Conservation (phyloP, 176 grass and related monocot species). For the Zoysia pacifica region DNA sequence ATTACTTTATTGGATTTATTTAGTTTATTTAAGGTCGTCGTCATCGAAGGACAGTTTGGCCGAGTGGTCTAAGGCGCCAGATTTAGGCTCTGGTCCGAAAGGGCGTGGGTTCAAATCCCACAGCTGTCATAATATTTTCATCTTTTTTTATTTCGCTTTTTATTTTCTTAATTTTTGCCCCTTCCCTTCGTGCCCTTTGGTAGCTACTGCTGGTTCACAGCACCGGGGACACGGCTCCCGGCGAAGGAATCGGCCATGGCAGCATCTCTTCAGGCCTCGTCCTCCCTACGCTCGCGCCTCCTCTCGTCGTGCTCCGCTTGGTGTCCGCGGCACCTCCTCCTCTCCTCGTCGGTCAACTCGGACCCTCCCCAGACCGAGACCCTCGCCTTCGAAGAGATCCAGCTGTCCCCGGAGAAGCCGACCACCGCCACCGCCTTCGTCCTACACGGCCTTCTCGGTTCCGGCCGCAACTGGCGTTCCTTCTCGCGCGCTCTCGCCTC, state of each 20-base stretch:
- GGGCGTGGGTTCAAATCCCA: conserved; percentile 99
- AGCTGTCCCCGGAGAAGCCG: conserved; percentile 54
- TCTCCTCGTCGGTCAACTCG: conserved; percentile 42
- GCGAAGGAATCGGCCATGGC: conserved; percentile 53
- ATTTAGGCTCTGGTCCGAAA: conserved; percentile 99
- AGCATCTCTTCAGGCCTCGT: conserved; percentile 47
- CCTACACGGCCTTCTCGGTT: conserved; percentile 89
- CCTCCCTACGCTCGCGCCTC: conserved; percentile 51
- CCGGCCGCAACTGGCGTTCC: conserved; percentile 85
- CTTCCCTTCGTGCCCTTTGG: neutral
- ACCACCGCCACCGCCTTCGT: conserved; percentile 76
- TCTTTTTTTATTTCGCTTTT: neutral
- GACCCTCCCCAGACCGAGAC: conserved; percentile 53
- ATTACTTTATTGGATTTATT: no score
- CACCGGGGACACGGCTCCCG: conserved; percentile 14
- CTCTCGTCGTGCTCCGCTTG: conserved; percentile 29
- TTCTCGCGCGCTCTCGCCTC: conserved; percentile 79
- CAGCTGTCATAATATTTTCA: conserved; percentile 41
- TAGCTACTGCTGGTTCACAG: neutral
- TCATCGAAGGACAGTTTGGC: conserved; percentile 66
- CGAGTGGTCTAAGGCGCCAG: conserved; percentile 99
- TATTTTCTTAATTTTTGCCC: neutral
- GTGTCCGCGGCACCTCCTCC: conserved; percentile 51
- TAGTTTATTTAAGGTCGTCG: no score
- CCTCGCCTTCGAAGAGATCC: conserved; percentile 89